A percentile compares a stretch with the other conserved stretches of the same genome.
phyloP scores from a whole-genome alignment of 768 basidiomycete genomes.

The Rubroboletus pulcherrimus region DNA sequence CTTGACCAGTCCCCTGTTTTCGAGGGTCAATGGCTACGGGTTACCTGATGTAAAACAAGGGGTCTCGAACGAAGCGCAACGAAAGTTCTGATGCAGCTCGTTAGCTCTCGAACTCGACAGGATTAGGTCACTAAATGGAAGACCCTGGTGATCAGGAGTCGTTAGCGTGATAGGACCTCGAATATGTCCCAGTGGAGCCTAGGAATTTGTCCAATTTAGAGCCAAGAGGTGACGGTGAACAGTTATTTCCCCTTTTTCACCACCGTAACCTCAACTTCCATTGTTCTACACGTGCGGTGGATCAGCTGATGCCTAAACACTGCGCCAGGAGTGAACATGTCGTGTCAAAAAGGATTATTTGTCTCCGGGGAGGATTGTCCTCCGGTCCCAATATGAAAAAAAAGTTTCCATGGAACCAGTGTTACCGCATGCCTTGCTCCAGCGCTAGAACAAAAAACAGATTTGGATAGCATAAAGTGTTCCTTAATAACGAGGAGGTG shows the following conservation, averaged over 20 bases:
- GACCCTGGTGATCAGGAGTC: slow-evolving; percentile 26
- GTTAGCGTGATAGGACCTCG: slow-evolving; percentile 20
- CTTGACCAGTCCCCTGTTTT: slow-evolving; percentile 15
- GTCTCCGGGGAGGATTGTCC: slow-evolving; percentile 20
- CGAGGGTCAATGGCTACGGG: slow-evolving; percentile 11
- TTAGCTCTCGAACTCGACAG: slow-evolving; percentile 19
- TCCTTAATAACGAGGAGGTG: slow-evolving; percentile 30
- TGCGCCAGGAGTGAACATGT: slow-evolving; percentile 19
- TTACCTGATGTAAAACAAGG: slow-evolving; percentile 17
- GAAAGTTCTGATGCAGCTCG: slow-evolving; percentile 2
- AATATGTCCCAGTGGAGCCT: slow-evolving; percentile 20
- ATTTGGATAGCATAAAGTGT: slow-evolving; percentile 22
- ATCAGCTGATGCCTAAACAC: slow-evolving; percentile 24
- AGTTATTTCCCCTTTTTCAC: slow-evolving; percentile 24
- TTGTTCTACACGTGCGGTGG: slow-evolving; percentile 29
- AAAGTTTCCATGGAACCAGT: slow-evolving; percentile 26
- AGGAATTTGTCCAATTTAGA: slow-evolving; percentile 25
- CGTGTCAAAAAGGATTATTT: slow-evolving; percentile 20
- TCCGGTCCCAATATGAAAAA: slow-evolving; percentile 29
- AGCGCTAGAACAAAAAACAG: slow-evolving; percentile 24
- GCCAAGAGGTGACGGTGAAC: slow-evolving; percentile 8
- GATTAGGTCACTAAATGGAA: slow-evolving; percentile 29
- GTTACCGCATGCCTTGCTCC: slow-evolving; percentile 20
- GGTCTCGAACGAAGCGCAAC: slow-evolving; percentile 16
- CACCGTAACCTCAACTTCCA: slow-evolving; percentile 28